phyloP scores from a whole-genome alignment of 352 stramenopile species.

The Phytopythium litorale region DNA sequence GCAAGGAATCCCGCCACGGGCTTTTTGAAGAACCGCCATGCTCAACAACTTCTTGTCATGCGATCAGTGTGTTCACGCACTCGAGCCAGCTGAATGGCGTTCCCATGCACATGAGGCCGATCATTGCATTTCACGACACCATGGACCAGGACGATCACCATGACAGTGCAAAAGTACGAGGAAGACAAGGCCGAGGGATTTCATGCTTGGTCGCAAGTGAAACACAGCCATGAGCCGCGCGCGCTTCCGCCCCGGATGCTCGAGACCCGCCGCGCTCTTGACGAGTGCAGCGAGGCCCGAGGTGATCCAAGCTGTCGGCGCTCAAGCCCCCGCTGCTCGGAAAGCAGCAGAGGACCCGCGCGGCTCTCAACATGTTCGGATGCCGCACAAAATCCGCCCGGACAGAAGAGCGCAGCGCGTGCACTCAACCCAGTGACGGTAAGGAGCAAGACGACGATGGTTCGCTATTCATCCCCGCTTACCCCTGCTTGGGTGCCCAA shows the following conservation, averaged over 20 bases:
- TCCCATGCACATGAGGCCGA: no score
- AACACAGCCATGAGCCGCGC: constrained; percentile 5
- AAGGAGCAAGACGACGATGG: constrained; percentile 42
- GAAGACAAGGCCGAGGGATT: constrained; percentile 23
- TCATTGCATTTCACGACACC: no score
- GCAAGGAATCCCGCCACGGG: neutral
- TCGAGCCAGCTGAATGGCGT: no score
- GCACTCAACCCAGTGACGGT: constrained; percentile 89
- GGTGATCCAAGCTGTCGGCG: neutral
- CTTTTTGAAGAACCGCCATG: neutral
- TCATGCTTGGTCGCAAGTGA: constrained; percentile 31
- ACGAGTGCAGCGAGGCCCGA: neutral
- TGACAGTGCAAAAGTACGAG: neutral
- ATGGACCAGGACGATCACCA: neutral
- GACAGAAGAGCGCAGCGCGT: constrained; percentile 86
- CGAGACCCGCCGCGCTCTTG: neutral
- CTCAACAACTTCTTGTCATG: no score
- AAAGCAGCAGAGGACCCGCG: constrained; percentile 2
- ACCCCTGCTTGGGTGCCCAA: constrained; percentile 11
- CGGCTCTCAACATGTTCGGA: constrained; percentile 16
- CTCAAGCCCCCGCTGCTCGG: neutral
- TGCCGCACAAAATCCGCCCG: constrained; percentile 86
- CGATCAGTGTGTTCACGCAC: no score
- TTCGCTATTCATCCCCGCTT: constrained; percentile 41
- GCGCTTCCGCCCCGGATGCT: neutral